phyloP scores from a whole-genome alignment of 2,329 filamentous ascomycete species.

The Alternaria ethzedia region DNA sequence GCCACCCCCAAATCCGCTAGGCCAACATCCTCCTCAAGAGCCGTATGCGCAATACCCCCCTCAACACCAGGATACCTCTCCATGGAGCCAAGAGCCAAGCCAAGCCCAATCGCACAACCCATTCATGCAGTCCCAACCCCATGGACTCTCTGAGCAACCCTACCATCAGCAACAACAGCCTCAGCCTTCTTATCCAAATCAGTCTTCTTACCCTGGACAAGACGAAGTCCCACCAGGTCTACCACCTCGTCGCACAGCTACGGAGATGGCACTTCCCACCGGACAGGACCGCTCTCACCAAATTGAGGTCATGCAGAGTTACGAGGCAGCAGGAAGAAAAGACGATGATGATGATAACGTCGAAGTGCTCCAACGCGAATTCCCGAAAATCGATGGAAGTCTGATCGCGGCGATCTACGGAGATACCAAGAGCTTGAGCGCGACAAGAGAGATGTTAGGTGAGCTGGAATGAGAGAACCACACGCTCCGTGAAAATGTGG shows the following conservation, averaged over 20 bases:
- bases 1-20: conserved; percentile 6
- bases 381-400: conserved; percentile 52
- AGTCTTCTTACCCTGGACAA: conserved; percentile 2
- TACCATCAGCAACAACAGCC: conserved; percentile 6
- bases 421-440: conserved; percentile 50
- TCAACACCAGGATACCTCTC: conserved; percentile 14
- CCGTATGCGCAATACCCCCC: conserved; percentile 4
- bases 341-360: conserved; percentile 51
- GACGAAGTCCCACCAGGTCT: conserved; percentile 29
- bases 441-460: conserved; percentile 54
- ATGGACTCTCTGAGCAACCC: conserved; percentile 11
- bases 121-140: conserved; percentile 7
- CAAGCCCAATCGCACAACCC: conserved; percentile 13
- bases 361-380: conserved; percentile 51
- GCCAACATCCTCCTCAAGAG: conserved; percentile 11
- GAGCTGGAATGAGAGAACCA: conserved; percentile 38
- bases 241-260: conserved; percentile 38
- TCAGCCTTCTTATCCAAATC: conserved; percentile 12
- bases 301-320: conserved; percentile 52
- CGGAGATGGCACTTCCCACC: conserved; percentile 50
- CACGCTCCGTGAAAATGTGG: too few species aligned
- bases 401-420: conserved; percentile 55
- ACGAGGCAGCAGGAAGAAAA: conserved; percentile 42
- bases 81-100: conserved; percentile 16
- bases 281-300: conserved; percentile 52